Percentiles rank a stretch among this genome's conserved stretches.
Conservation (phyloP, 495 filamentous ascomycete species). For the Rhizodiscina lignyota region DNA sequence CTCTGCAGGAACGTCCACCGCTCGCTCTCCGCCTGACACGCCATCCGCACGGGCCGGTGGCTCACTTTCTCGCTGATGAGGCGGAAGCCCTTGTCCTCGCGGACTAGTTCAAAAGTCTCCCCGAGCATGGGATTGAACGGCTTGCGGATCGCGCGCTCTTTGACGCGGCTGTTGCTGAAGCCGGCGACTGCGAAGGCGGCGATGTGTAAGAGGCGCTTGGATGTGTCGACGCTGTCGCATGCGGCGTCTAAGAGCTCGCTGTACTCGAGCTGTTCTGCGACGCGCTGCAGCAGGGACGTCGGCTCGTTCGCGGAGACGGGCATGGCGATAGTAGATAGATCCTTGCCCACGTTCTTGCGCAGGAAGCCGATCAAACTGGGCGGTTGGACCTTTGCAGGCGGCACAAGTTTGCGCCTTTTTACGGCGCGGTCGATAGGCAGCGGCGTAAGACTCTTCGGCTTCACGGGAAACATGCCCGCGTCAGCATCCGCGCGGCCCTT, state of each 20-base stretch:
- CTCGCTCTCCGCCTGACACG: conserved; percentile 75
- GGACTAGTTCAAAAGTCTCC: conserved; percentile 85
- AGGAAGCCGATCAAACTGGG: conserved; percentile 87
- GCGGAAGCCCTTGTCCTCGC: conserved; percentile 76
- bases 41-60: conserved; percentile 81
- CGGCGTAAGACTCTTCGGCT: conserved; percentile 59
- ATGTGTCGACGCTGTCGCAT: conserved; percentile 28
- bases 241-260: conserved; percentile 67
- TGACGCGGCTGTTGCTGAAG: conserved; percentile 62
- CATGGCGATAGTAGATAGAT: conserved; percentile 91
- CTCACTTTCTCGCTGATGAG: conserved; percentile 85
- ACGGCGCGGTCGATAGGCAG: conserved; percentile 49
- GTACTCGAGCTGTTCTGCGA: conserved; percentile 83
- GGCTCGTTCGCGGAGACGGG: conserved; percentile 94
- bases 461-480: conserved; percentile 47
- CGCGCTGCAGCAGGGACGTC: conserved; percentile 68
- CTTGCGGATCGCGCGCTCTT: conserved; percentile 86
- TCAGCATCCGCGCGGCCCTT: conserved; percentile 25
- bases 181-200: conserved; percentile 80
- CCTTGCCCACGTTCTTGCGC: conserved; percentile 95
- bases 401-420: conserved; percentile 51
- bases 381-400: conserved; percentile 54
- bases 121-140: conserved; percentile 97
- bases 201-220: conserved; percentile 57
- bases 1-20: conserved; percentile 76